Base-by-base conservation (phyloP, 352 stramenopile genomes). In the Globisporangium canariense region DNA sequence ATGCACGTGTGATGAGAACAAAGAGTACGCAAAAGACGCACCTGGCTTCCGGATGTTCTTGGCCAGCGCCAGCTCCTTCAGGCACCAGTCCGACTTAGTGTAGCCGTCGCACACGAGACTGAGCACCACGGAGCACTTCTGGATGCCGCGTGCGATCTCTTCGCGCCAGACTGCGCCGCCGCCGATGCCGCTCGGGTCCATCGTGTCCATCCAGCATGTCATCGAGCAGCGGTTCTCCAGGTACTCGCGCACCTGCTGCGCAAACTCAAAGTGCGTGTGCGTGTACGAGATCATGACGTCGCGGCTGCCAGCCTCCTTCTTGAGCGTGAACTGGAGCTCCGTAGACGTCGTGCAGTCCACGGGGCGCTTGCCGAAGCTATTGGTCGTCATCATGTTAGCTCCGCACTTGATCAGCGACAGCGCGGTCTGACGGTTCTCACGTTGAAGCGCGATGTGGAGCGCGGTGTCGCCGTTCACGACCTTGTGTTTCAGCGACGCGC, bases 221-320 rank as follows among this genome's bases (percentile, higher is more conserved):
- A 91, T 60, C 38, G 77, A 69, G 14, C 77, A 79, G 20, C 81
- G 60, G 20, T 72, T 81, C 65, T 91, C 83, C 10, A 93, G 60
- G 62, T 77, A 75, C 54, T 91, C 77, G 13, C 84, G 83, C 50
- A 94, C 70, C 45, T 70, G 73, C 30, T 81, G 73, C 1, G 86
- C 86, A 13, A 94, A 75, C 28, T 80, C 71, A 47, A 77, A 76
- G 53, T 91, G 83, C 9, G 83, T 79, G 64, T 92, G 83, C 36
- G 82, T 89, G 62, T 91, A 92, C 54, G 77, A 90, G 45, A 94
- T 90, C 86, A 94, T 93, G 6, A 94, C 76, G 51, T 94, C 83
- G 10, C 86, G 80, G 9, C 64, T 84, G 11, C 82, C 82, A 1
- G 83, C 83, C 53, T 89, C 78, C 55, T 89, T 86, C 71, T 93